These are phyloP conservation scores for Neurospora sp. DNA, from an alignment of 2,329 filamentous ascomycete species.

Conservation along the genomic window DNA sequence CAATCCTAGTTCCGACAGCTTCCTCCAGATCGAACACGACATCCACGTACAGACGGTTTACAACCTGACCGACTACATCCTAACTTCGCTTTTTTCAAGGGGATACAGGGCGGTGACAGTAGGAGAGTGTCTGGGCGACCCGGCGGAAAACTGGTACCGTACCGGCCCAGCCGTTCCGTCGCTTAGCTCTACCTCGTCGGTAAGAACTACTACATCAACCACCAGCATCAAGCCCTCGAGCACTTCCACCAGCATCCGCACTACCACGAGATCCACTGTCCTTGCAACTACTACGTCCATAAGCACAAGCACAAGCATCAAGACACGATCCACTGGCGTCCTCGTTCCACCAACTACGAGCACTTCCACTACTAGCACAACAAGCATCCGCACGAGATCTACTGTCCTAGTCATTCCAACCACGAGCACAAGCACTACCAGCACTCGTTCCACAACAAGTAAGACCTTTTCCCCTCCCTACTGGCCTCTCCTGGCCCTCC, in stretches of 20 bases:
- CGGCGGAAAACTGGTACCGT: constrained; percentile 43
- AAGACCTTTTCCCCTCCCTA: neutral
- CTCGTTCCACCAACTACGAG: constrained; percentile 2
- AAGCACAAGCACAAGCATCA: neutral
- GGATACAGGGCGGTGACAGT: constrained; percentile 41
- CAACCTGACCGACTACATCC: constrained; percentile 35
- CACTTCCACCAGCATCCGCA: neutral
- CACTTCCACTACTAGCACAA: constrained; percentile 8
- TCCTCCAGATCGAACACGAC: constrained; percentile 43
- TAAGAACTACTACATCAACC: constrained; percentile 3
- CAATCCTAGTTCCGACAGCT: constrained; percentile 20
- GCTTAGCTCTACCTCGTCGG: neutral
- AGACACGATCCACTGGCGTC: constrained; percentile 8
- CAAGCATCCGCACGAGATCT: neutral
- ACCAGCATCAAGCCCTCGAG: constrained; percentile 6
- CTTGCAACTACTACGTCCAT: constrained; percentile 1
- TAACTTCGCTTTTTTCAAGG: constrained; percentile 29
- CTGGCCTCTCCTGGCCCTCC: neutral
- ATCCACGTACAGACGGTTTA: constrained; percentile 36
- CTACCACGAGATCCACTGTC: constrained; percentile 3
- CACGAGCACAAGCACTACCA: neutral
- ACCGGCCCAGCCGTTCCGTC: constrained; percentile 13
- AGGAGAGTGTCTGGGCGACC: constrained; percentile 45
- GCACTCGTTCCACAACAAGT: neutral
- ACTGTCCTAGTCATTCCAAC: neutral